Evolutionary conservation across 805 yeast species (phyloP), one percentile per base, ranked within the genome.

Genomic region (Kockiozyma suomiensis): DNA sequence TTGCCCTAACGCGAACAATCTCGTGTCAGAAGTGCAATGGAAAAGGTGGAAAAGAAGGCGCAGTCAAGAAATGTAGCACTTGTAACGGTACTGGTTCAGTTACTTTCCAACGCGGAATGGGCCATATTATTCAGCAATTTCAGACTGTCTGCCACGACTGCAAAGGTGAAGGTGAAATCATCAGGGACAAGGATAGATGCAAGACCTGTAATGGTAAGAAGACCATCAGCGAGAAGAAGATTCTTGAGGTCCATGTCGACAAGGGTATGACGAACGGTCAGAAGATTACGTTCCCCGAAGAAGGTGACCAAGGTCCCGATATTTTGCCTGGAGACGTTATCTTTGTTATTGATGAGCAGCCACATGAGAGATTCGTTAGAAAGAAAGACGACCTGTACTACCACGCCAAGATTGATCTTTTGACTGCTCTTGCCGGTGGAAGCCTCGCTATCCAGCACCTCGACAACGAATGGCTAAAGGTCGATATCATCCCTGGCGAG

Each of bases 111-210:
- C 88, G 96, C 80, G 98, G 94, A 78, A 92, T 94, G 97, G 99
- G 99, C 70, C 97, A 97, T 68, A 90, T 94, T 92, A 88, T 94
- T 72, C 99, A 94, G 81, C 88, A 97, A 82, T 89, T 89, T 85
- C 98, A 94, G 80, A 85, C 96, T 48, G 85, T 85, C 56, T 94
- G 99, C 87, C 93, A 88, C 69, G 86, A 77, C 61, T 94, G 99
- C 85, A 78, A 84, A 67, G 99, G 98, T 73, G 81, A 87, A 61
- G 99, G 99, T 74, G 93, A 88, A 75, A 87, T 87, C 66, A 83
- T 91, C 72, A 85, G 87, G 74, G 82, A 92, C 55, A 87, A 87
- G 79, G 97, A 90, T 78, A 83, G 91, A 72, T 94, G 99, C 85
- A 83, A 83, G 69, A 72, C 76, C 28, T 94, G 99, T 82, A 79